These are phyloP conservation scores for Alternaria novae-zelandiae DNA, from an alignment of 2,329 filamentous ascomycete species.

Conservation along the genomic window DNA sequence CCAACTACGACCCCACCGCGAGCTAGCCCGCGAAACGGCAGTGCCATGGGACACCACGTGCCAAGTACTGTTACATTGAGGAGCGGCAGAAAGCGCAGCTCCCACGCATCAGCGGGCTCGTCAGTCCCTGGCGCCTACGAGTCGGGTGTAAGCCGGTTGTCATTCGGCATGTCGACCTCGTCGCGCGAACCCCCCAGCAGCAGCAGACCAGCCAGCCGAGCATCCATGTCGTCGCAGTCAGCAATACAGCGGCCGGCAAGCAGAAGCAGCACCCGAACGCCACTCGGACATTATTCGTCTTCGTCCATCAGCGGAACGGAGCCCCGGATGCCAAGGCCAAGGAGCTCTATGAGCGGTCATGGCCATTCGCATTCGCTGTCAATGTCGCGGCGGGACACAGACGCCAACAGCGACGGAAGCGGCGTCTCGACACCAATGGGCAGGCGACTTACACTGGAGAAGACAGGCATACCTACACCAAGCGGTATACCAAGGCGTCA, in stretches of 20 bases:
- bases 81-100: slow-evolving; percentile 70
- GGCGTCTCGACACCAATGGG: slow-evolving; percentile 53
- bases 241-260: slow-evolving; percentile 60
- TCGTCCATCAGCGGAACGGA: slow-evolving; percentile 56
- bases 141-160: slow-evolving; percentile 54
- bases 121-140: slow-evolving; percentile 30
- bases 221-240: slow-evolving; percentile 48
- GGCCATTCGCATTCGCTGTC: slow-evolving; percentile 42
- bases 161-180: slow-evolving; percentile 53
- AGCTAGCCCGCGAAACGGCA: slow-evolving; percentile 72
- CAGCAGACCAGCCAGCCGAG: slow-evolving; percentile 76
- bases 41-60: slow-evolving; percentile 55
- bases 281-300: slow-evolving; percentile 63
- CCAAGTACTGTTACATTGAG: slow-evolving; percentile 66
- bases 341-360: slow-evolving; percentile 69
- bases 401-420: slow-evolving; percentile 50
- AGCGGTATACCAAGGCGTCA: slow-evolving; percentile 58
- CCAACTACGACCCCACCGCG: slow-evolving; percentile 79
- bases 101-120: slow-evolving; percentile 59
- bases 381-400: slow-evolving; percentile 54
- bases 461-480: slow-evolving; percentile 59
- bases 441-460: slow-evolving; percentile 53
- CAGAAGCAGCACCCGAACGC: slow-evolving; percentile 70
- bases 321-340: slow-evolving; percentile 59
- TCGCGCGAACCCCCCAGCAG: slow-evolving; percentile 56